These are phyloP conservation scores for Glaciozyma martinii DNA, from an alignment of 768 basidiomycete species.

Conservation along the genomic window DNA sequence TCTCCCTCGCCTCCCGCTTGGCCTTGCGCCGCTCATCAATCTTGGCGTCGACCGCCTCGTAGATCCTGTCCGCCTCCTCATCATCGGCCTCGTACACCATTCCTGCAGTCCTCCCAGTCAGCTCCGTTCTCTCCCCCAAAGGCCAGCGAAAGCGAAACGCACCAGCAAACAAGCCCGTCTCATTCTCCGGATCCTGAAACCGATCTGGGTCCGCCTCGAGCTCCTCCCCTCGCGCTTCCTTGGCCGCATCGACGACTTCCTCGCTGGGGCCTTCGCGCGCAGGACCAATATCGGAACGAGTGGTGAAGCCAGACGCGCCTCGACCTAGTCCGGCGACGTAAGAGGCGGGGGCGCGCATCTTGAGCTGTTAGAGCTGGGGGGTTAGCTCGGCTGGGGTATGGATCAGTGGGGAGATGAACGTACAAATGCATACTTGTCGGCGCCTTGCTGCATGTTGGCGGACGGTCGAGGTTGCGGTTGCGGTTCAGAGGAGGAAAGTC, in stretches of 20 bases:
- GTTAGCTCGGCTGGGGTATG: not conserved
- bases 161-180: conserved; percentile 89
- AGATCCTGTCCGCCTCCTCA: conserved; percentile 92
- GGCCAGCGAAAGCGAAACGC: not conserved
- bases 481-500: too few species aligned
- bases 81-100: conserved; percentile 95
- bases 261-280: conserved; percentile 91
- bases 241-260: conserved; percentile 76
- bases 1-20: conserved; percentile 69
- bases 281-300: conserved; percentile 96
- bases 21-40: conserved; percentile 79
- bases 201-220: conserved; percentile 76
- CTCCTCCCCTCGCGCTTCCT: conserved; percentile 58
- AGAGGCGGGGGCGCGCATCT: conserved; percentile 45
- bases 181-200: conserved; percentile 95
- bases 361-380: not conserved
- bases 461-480: too few species aligned
- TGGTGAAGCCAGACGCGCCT: conserved; percentile 80
- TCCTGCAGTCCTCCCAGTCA: conserved; percentile 13
- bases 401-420: not conserved
- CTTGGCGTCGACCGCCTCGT: conserved; percentile 76
- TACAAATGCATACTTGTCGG: conserved; percentile 9
- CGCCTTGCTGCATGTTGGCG: too few species aligned
- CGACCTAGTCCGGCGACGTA: conserved; percentile 98
- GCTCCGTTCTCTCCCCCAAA: not conserved